Evolutionary conservation across 352 stramenopile genomes (phyloP), one percentile per base, ranked within the genome.

Genomic region (Globisporangium echinulatum): DNA sequence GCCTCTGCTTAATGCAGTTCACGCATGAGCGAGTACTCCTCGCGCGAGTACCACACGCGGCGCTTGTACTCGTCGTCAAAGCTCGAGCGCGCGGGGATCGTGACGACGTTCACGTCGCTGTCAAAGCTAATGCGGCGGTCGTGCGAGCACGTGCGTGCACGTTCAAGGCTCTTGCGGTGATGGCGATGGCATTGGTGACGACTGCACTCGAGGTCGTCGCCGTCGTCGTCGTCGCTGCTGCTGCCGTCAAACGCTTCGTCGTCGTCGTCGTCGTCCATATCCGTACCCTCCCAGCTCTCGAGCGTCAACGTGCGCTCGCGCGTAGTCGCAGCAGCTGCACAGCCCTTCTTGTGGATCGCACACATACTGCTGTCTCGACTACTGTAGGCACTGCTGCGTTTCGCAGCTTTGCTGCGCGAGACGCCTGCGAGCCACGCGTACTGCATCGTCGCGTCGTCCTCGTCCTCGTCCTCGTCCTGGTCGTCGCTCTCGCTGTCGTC

Each of bases 51-150:
- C 82, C 82, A 92, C 10, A 92, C 72, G 51, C 77, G 74, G 37
- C 69, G 71, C 67, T 92, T 92, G 75, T 88, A 88, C 46, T 82
- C 79, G 49, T 75, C 75, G 65, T 92, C 82, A 56, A 88, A 89
- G 68, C 71, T 88, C 42, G 70, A 77, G 53, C 80, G 79, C 43
- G 77, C 67, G 5, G 82, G 82, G 59, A 92, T 92, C 54, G 77
- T 78, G 48, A 89, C 76, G 43, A 92, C 68, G 52, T 88, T 74
- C 9, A 90, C 74, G 55, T 87, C 82, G 40, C 75, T 73, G 51
- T 86, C 69, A 55, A 92, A 92, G 67, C 79, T 90, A 63, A 92
- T 92, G 62, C 82, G 79, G 33, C 81, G 79, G 61, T 77, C 70
- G 63, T 90, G 79, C 40, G 72, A 87, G 64, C 79, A 92, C 53